These are phyloP conservation scores for Alternaria tenuissima DNA, from an alignment of 2,329 filamentous ascomycete genomes.

Conservation along the genomic window DNA sequence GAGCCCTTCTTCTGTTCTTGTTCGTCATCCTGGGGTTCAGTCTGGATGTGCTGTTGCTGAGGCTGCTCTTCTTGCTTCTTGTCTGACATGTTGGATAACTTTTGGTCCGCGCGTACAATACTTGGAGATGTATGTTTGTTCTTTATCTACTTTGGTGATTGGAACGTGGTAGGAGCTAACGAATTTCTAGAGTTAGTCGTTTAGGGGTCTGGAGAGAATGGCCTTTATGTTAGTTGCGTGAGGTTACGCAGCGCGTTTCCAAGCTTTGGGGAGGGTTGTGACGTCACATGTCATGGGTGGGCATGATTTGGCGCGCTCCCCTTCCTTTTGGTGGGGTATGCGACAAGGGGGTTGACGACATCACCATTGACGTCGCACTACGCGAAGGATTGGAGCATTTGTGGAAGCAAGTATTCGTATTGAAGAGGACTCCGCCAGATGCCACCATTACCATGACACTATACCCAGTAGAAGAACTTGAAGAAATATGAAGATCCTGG, in stretches of 20 bases:
- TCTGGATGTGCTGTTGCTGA: constrained; percentile 42
- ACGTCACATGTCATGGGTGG: constrained; percentile 11
- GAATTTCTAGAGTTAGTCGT: constrained; percentile 2
- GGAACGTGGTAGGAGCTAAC: neutral
- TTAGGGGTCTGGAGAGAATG: neutral
- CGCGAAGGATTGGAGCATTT: neutral
- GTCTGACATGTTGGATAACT: constrained; percentile 16
- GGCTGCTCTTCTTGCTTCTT: constrained; percentile 23
- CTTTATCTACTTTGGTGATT: neutral
- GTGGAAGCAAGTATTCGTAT: neutral
- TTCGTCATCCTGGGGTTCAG: constrained; percentile 21
- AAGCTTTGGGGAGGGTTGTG: constrained; percentile 13
- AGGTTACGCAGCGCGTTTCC: constrained; percentile 11
- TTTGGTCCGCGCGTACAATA: neutral
- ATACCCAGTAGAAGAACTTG: neutral
- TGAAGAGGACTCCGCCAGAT: neutral
- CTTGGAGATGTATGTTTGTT: neutral
- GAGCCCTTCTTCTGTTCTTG: constrained; percentile 32
- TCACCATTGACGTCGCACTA: neutral
- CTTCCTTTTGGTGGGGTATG: constrained; percentile 8
- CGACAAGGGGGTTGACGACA: constrained; percentile 7
- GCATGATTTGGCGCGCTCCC: constrained; percentile 10
- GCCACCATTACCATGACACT: neutral
- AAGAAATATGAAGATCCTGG: neutral
- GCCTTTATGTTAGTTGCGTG: constrained; percentile 9